Evolutionary conservation across 495 filamentous ascomycete genomes (phyloP).

Genomic region (Entonaema liquescens): DNA sequence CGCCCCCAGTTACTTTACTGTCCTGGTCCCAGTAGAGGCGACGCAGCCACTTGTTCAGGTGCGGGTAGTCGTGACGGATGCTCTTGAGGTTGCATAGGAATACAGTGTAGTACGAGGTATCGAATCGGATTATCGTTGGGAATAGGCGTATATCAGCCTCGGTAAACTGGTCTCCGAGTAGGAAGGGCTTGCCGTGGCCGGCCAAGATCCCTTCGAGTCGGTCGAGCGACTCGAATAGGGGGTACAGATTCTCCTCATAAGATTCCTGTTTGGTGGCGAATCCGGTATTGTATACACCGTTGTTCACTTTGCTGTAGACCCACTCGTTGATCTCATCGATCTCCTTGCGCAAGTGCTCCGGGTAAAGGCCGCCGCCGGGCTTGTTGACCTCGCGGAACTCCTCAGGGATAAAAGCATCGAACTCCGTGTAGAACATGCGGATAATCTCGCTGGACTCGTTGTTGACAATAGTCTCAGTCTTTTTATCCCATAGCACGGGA

Average conservation of each 20-base stretch:
- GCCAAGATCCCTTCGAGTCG: conserved; percentile 70
- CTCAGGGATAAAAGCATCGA: conserved; percentile 74
- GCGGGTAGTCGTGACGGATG: conserved; percentile 77
- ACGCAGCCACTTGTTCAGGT: conserved; percentile 72
- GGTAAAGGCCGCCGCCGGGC: conserved; percentile 61
- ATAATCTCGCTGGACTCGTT: conserved; percentile 84
- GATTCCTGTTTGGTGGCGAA: conserved; percentile 68
- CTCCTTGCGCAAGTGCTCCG: conserved; percentile 61
- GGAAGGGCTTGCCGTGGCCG: conserved; percentile 63
- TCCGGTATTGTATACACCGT: conserved; percentile 75
- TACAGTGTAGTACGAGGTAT: conserved; percentile 81
- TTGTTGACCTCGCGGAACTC: conserved; percentile 65
- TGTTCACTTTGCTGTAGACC: conserved; percentile 87
- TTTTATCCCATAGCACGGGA: conserved; percentile 76
- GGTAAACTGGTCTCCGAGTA: conserved; percentile 71
- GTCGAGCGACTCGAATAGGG: conserved; percentile 76
- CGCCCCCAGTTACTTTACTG: conserved; percentile 36
- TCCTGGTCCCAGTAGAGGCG: conserved; percentile 72
- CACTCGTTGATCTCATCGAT: conserved; percentile 84
- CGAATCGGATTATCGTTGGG: conserved; percentile 82
- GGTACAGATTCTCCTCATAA: conserved; percentile 70
- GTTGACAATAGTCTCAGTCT: conserved; percentile 71
- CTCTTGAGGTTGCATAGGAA: conserved; percentile 84
- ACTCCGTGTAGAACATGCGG: conserved; percentile 70
- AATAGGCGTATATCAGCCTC: conserved; percentile 82